These are phyloP conservation scores for Cephalotrichum gorgonifer DNA, from an alignment of 2,329 filamentous ascomycete genomes.

Conservation along the genomic window DNA sequence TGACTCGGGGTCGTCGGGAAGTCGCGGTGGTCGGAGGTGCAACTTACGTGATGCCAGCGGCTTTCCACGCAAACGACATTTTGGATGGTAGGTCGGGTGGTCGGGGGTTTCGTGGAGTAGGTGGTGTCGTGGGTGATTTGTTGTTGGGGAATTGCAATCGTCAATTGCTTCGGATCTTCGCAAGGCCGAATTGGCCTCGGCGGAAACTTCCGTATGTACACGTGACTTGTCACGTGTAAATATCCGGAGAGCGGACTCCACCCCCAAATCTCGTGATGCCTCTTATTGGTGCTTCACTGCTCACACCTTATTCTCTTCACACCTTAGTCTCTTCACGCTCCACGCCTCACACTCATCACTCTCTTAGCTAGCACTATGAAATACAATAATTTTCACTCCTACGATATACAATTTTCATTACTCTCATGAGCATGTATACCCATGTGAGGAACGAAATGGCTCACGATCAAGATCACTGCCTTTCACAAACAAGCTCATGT, in stretches of 20 bases:
- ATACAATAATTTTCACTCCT: no score
- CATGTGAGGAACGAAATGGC: no score
- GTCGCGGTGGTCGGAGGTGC: background rate
- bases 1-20: background rate
- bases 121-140: slow-evolving; percentile 3
- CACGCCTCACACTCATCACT: no score
- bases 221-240: background rate
- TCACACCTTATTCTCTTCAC: background rate
- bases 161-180: slow-evolving; percentile 3
- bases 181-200: slow-evolving; percentile 6
- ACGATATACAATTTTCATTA: no score
- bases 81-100: slow-evolving; percentile 27
- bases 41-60: slow-evolving; percentile 88
- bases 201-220: background rate
- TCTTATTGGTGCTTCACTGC: background rate
- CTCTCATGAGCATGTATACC: no score
- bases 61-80: slow-evolving; percentile 98
- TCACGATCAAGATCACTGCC: no score
- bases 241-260: background rate
- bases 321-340: no score
- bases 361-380: no score
- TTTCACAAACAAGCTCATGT: no score
- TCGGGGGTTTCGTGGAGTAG: background rate
- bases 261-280: background rate
- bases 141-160: slow-evolving; percentile 2